These are phyloP conservation scores for Sugiyamaella boreocaroliniensis DNA, from an alignment of 805 yeast genomes.

Conservation along the genomic window DNA sequence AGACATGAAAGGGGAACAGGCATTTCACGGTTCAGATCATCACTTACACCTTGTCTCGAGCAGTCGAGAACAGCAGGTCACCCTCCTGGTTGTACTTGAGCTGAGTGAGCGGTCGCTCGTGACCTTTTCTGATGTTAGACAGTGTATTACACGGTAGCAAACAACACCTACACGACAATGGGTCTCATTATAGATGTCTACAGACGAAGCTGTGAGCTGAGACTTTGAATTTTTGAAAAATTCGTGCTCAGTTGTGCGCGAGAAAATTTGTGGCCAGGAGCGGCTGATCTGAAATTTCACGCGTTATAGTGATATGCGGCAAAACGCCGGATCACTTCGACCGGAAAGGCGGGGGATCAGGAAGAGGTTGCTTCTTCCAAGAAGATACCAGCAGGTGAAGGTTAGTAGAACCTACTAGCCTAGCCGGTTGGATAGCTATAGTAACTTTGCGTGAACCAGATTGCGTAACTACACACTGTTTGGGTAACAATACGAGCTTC, in stretches of 20 bases:
- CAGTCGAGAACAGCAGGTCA: constrained; percentile 83
- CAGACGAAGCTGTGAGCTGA: background rate
- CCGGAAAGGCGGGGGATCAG: too few species aligned
- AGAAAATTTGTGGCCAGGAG: background rate
- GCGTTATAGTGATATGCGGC: background rate
- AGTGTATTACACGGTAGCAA: background rate
- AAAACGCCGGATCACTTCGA: too few species aligned
- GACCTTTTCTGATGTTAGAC: constrained; percentile 49
- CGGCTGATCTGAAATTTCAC: background rate
- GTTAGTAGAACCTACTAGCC: too few species aligned
- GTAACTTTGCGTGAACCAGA: too few species aligned
- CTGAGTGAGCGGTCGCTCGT: constrained; percentile 96
- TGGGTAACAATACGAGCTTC: too few species aligned
- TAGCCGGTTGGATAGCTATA: too few species aligned
- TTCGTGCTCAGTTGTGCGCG: background rate
- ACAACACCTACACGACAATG: constrained; percentile 30
- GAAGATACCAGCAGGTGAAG: too few species aligned
- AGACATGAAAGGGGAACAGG: background rate
- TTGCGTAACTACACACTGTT: too few species aligned
- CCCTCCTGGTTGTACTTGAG: constrained; percentile 94
- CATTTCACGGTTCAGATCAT: background rate
- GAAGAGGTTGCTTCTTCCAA: too few species aligned
- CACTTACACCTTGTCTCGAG: constrained; percentile 67
- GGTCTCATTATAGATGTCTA: constrained; percentile 49
- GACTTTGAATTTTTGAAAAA: background rate